A percentile compares a stretch with the other conserved stretches of the same genome.
Conservation (phyloP, 352 stramenopile genomes). For the Phytophthora ramorum region DNA sequence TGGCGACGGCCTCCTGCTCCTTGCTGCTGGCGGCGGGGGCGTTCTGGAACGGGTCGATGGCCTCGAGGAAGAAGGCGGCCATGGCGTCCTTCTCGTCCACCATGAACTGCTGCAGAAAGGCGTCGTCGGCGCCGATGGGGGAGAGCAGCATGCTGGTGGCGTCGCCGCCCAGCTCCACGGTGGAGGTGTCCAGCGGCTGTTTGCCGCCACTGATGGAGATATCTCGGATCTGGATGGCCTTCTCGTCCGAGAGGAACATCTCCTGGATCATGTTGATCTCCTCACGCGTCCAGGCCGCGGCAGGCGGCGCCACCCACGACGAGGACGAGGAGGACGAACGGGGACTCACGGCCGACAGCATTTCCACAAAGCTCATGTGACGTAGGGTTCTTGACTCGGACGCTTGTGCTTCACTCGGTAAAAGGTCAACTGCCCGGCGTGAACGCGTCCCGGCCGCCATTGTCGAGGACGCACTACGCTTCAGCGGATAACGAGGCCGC, state of each 20-base stretch:
- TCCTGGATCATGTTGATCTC: slow-evolving; percentile 69
- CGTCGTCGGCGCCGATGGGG: slow-evolving; percentile 59
- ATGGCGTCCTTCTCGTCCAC: slow-evolving; percentile 72
- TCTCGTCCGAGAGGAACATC: slow-evolving; percentile 52
- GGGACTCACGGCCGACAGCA: slow-evolving; percentile 24
- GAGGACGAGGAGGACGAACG: slow-evolving; percentile 14
- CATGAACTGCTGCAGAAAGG: slow-evolving; percentile 49
- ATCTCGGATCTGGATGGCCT: slow-evolving; percentile 52
- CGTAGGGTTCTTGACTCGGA: slow-evolving; percentile 2
- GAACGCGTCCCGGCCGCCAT: neutral
- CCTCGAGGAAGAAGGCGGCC: slow-evolving; percentile 64
- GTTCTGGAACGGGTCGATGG: slow-evolving; percentile 65
- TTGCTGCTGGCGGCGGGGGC: slow-evolving; percentile 17
- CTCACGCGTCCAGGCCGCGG: slow-evolving; percentile 48
- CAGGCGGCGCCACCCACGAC: slow-evolving; percentile 33
- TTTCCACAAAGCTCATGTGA: slow-evolving; percentile 36
- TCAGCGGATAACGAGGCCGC: neutral
- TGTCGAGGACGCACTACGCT: slow-evolving; percentile 8
- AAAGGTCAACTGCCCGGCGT: slow-evolving; percentile 33
- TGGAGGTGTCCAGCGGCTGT: slow-evolving; percentile 19
- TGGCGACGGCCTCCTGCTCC: slow-evolving; percentile 5
- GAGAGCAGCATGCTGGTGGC: slow-evolving; percentile 66
- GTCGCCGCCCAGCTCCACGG: slow-evolving; percentile 32
- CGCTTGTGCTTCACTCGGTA: slow-evolving; percentile 34
- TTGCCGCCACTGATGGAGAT: slow-evolving; percentile 44